These are phyloP conservation scores for Vitis rotundifolia DNA, from an alignment of 164 flowering plant species.

Conservation along the genomic window DNA sequence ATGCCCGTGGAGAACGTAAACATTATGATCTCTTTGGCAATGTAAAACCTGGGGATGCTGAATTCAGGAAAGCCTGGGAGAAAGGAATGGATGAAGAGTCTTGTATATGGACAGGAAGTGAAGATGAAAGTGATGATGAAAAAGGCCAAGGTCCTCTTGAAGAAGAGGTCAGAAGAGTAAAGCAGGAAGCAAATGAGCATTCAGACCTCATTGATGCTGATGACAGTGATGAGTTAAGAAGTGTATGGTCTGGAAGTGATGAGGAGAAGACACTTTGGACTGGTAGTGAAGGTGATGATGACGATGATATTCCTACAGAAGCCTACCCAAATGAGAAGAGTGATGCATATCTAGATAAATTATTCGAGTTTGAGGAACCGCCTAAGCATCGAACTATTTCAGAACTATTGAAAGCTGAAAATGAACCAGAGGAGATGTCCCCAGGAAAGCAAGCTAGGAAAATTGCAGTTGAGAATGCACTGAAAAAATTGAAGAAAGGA, in stretches of 20 bases:
- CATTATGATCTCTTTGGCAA: slow-evolving; percentile 81
- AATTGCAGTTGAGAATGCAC: slow-evolving; percentile 87
- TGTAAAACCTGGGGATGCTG: slow-evolving; percentile 55
- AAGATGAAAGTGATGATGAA: slow-evolving; percentile 57
- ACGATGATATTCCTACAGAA: slow-evolving; percentile 84
- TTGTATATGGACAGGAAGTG: slow-evolving; percentile 84
- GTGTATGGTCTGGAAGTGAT: slow-evolving; percentile 94
- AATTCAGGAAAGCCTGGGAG: slow-evolving; percentile 66
- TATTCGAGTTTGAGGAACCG: slow-evolving; percentile 89
- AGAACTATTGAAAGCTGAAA: slow-evolving; percentile 69
- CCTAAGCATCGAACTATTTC: slow-evolving; percentile 77
- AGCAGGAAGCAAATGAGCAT: slow-evolving; percentile 68
- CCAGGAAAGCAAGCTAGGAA: slow-evolving; percentile 97
- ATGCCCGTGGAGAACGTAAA: slow-evolving; percentile 47
- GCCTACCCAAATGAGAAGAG: slow-evolving; percentile 80
- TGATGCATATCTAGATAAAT: slow-evolving; percentile 74
- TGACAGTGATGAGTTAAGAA: slow-evolving; percentile 85
- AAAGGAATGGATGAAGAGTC: slow-evolving; percentile 64
- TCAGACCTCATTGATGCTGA: slow-evolving; percentile 82
- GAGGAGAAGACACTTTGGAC: slow-evolving; percentile 97
- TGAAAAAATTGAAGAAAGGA: slow-evolving; percentile 92
- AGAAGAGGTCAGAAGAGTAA: slow-evolving; percentile 62
- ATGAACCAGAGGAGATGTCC: slow-evolving; percentile 78
- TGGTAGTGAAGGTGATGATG: slow-evolving; percentile 82
- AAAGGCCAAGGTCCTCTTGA: slow-evolving; percentile 34